These are phyloP conservation scores for Pinus taeda DNA, from an alignment of 75 land plant species.

Conservation along the genomic window DNA sequence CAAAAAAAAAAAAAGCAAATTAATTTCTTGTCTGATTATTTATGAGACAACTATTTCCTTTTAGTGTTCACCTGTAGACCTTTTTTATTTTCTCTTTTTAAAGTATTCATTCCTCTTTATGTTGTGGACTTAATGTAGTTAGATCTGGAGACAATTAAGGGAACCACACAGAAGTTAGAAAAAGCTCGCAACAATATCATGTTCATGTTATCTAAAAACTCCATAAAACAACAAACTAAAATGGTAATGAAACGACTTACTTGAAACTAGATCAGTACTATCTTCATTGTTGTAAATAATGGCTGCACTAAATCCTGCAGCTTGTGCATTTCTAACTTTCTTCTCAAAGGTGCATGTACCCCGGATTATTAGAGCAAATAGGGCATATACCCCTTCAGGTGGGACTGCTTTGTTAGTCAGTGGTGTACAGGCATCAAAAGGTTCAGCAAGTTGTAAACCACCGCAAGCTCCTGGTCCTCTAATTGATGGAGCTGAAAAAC, in stretches of 20 bases:
- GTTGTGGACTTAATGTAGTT: background rate
- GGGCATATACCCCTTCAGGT: conserved; percentile 8
- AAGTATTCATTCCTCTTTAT: background rate
- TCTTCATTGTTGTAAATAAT: conserved; percentile 65
- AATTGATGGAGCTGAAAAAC: conserved; percentile 35
- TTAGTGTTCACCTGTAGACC: too few relatives aligned
- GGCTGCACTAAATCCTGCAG: conserved; percentile 66
- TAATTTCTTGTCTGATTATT: background rate
- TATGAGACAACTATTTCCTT: background rate
- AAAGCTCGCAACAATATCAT: background rate
- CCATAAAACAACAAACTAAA: background rate
- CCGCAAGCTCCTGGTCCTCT: conserved; percentile 48
- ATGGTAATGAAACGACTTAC: conserved; percentile 25
- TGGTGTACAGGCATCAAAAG: conserved; percentile 51
- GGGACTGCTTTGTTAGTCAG: conserved; percentile 26
- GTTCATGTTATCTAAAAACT: background rate
- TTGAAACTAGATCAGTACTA: conserved; percentile 44
- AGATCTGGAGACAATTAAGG: background rate
- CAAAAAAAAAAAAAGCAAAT: background rate
- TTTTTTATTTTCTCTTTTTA: background rate
- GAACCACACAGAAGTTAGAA: background rate
- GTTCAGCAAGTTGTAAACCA: conserved; percentile 37
- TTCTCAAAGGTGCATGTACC: conserved; percentile 66
- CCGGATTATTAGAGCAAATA: conserved; percentile 51
- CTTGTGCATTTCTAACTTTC: conserved; percentile 60